Conservation (phyloP, 805 yeast species). For the Candida fluviatilis region DNA sequence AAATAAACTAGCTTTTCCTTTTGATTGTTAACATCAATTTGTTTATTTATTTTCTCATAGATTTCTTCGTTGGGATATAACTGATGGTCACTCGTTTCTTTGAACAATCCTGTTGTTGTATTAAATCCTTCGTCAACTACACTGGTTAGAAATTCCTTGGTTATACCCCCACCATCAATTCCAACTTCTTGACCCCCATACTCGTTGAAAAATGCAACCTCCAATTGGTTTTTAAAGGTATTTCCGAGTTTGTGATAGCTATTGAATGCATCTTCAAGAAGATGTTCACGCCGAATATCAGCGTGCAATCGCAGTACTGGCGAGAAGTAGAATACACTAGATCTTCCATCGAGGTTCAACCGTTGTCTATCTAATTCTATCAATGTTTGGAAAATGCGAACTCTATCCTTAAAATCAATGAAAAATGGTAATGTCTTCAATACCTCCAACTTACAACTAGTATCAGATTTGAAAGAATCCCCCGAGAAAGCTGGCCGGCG, state of each 20-base stretch:
- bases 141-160: conserved; percentile 82
- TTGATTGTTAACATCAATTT: conserved; percentile 27
- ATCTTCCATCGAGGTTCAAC: conserved; percentile 5
- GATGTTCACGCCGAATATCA: conserved; percentile 59
- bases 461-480: conserved; percentile 8
- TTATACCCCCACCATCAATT: conserved; percentile 94
- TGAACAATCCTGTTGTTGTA: conserved; percentile 32
- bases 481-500: not conserved
- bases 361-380: conserved; percentile 49
- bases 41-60: conserved; percentile 26
- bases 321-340: conserved; percentile 12
- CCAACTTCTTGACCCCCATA: conserved; percentile 80
- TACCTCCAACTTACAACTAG: conserved; percentile 40
- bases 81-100: conserved; percentile 48
- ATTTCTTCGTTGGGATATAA: conserved; percentile 71
- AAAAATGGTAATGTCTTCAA: conserved; percentile 72
- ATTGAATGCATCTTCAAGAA: conserved; percentile 73
- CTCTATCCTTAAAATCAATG: conserved; percentile 71
- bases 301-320: conserved; percentile 35
- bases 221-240: conserved; percentile 53
- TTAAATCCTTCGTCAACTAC: conserved; percentile 67
- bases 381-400: conserved; percentile 62
- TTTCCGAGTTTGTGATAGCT: conserved; percentile 51
- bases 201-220: conserved; percentile 66
- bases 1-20: conserved; percentile 26